Evolutionary conservation across 2,329 filamentous ascomycete species (phyloP), one percentile per base, ranked within the genome.

Genomic region (Chaetomiaceae sp.): DNA sequence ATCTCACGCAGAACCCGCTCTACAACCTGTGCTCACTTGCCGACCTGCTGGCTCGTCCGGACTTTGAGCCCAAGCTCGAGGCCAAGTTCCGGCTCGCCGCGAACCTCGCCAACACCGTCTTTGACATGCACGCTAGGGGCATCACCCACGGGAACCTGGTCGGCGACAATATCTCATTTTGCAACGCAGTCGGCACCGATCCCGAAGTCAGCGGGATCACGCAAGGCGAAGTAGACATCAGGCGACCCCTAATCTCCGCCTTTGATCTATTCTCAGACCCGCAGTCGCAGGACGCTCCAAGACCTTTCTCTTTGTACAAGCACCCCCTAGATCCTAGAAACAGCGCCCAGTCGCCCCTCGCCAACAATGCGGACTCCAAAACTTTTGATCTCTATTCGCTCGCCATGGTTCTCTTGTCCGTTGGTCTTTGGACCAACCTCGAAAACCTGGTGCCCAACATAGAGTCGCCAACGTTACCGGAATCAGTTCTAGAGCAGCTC

Each of bases 71-170:
- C 0, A 79, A 80, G 32, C 73, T 91, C 0, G 88, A 92, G 69
- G 84, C 85, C 53, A 88, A 89, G 62, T 91, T 90, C 63, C 79
- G 84, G 13, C 74, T 92, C 46, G 87, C 87, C 3, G 78, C 86
- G 48, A 88, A 89, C 58, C 74, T 91, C 3, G 81, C 81, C 29
- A 85, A 84, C 58, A 87, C 86, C 3, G 77, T 91, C 30, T 88
- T 87, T 62, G 84, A 87, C 58, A 74, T 91, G 66, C 87, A 91
- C 64, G 77, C 79, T 2, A 77, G 85, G 36, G 81, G 82, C 13
- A 80, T 90, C 48, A 79, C 78, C 0, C 88, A 91, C 66, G 85
- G 87, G 4, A 85, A 87, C 61, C 77, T 92, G 27, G 74, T 79
- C 43, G 82, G 83, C 59, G 78, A 75, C 36, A 88, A 85, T 54